These are phyloP conservation scores for Tetratostichococcus sp. DNA, from an alignment of 139 green algal species.

Conservation along the genomic window DNA sequence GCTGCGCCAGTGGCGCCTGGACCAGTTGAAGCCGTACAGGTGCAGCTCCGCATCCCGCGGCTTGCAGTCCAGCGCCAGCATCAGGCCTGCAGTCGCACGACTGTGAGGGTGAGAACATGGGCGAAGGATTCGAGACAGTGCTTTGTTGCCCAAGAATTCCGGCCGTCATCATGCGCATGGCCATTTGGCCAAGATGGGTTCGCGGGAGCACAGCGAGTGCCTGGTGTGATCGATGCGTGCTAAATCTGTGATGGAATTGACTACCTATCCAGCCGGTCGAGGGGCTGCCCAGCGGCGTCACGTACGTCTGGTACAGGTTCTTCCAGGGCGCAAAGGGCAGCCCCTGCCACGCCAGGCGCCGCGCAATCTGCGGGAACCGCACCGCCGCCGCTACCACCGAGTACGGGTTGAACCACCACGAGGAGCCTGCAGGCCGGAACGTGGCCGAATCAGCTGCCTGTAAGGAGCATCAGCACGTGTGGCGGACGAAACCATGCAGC, in stretches of 20 bases:
- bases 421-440: neutral
- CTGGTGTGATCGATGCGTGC: too few species aligned
- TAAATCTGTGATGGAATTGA: too few species aligned
- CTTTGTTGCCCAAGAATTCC: too few species aligned
- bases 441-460: too few species aligned
- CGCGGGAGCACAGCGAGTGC: too few species aligned
- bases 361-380: neutral
- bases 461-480: too few species aligned
- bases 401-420: neutral
- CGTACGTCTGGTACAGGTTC: neutral
- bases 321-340: neutral
- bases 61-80: constrained; percentile 1
- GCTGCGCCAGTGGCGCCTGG: neutral
- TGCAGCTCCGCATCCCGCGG: neutral
- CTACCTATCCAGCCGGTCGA: neutral
- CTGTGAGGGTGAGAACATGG: too few species aligned
- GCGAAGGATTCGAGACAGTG: too few species aligned
- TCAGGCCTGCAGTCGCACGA: constrained; percentile 1
- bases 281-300: neutral
- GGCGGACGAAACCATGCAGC: too few species aligned
- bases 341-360: neutral
- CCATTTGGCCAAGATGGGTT: too few species aligned
- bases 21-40: constrained; percentile 13
- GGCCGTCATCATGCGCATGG: too few species aligned
- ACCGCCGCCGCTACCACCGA: neutral